Base-by-base conservation (phyloP, 352 stramenopile species). In the Peronospora tabacina region DNA sequence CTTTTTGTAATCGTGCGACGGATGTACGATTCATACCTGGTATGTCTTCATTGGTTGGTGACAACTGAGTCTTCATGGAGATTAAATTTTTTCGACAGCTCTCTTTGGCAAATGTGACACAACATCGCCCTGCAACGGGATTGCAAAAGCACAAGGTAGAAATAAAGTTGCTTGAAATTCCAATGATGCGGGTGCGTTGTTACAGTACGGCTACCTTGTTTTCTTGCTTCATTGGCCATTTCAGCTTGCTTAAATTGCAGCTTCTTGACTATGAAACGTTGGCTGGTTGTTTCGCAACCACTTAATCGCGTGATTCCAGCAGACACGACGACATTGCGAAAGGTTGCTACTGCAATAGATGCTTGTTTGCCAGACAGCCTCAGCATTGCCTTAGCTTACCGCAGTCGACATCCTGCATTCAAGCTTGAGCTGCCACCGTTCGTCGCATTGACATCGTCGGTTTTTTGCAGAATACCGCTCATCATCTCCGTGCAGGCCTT, bases 1-100 rank as follows among this genome's bases (percentile, higher is more conserved):
- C 63, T 97, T 98, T 63, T 61, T 98, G 57, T 98, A 96, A 71
- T 57, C 35, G 44, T 12, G 26, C 2, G 28, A 41, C n/a, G 12
- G 38, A 38, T 13, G 16, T 42, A 44, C 17, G 34, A 52, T 36
- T 46, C 30, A 55, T 55, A 51, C 48, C 28, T 56, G 35, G 58
- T 52, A 55, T 44, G 54, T 55, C 45, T 50, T 47, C 17, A 66
- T 56, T 17, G 11, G 30, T 15, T 26, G 16, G 17, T 41, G 6
- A 26, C n/a, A 19, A 3, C 8, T 41, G 37, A 29, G 9, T 19
- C 13, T 5, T 17, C 10, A 26, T 22, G 15, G 6, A 26, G 37
- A 20, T 20, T 20, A 5, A 9, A 22, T 41, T 57, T 61, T 57
- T 42, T 61, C 22, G 43, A 41, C 47, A 43, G 35, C 40, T 61